These are phyloP conservation scores for Tolypocladium paradoxum DNA, from an alignment of 2,329 filamentous ascomycete species.

Conservation along the genomic window DNA sequence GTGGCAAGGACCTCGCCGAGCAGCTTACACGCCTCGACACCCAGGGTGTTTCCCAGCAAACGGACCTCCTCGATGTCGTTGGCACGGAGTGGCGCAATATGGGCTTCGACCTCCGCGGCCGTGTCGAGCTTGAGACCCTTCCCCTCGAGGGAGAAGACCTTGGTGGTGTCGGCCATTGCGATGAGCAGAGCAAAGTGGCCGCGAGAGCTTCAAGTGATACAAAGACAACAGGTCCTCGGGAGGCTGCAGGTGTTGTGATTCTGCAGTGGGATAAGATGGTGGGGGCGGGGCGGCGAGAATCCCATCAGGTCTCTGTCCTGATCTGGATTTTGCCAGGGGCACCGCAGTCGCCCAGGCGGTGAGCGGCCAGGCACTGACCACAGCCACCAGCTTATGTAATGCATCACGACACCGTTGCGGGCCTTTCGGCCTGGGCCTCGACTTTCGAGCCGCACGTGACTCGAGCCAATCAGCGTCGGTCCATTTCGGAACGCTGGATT, in stretches of 20 bases:
- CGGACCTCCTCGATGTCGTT: slow-evolving; percentile 76
- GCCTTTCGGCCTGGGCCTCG: not conserved
- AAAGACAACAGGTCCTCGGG: not conserved
- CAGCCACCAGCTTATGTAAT: not conserved
- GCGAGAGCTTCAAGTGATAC: not conserved
- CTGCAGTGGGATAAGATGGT: slow-evolving; percentile 10
- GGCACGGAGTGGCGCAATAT: slow-evolving; percentile 65
- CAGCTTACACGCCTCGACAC: slow-evolving; percentile 75
- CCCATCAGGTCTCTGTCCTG: not conserved
- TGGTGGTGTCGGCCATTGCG: slow-evolving; percentile 29
- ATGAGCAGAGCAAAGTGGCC: slow-evolving; percentile 1
- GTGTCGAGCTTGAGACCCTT: slow-evolving; percentile 88
- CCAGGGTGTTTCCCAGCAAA: slow-evolving; percentile 84
- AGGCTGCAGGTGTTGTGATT: not conserved
- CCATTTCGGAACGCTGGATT: slow-evolving; percentile 33
- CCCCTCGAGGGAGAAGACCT: slow-evolving; percentile 82
- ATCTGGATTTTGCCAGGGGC: not conserved
- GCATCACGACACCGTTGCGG: not conserved
- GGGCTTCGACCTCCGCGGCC: slow-evolving; percentile 72
- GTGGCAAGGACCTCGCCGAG: slow-evolving; percentile 74
- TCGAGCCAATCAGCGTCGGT: slow-evolving; percentile 28
- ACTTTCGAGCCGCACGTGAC: slow-evolving; percentile 20
- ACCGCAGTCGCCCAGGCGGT: not conserved
- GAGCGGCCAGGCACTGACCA: too few relatives aligned
- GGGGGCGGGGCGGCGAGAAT: slow-evolving; percentile 18